Conservation (phyloP, 1,284 basidiomycete genomes). For the Leccinum colubrinum region DNA sequence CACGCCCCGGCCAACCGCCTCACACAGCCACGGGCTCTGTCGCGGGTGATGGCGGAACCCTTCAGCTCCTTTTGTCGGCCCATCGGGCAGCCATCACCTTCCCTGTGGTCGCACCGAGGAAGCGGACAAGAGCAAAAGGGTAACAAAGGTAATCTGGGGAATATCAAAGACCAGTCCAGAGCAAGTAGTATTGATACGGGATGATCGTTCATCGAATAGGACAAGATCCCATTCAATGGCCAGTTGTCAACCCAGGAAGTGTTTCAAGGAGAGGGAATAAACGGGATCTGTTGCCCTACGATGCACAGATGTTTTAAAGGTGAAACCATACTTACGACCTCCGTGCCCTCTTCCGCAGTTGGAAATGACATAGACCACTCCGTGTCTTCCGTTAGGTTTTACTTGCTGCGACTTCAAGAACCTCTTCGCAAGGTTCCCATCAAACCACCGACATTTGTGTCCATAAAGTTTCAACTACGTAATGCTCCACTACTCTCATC, state of each 20-base stretch:
- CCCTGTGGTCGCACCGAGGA: too few species aligned
- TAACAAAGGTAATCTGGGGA: too few species aligned
- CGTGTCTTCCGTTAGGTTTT: not conserved
- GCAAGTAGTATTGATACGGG: not conserved
- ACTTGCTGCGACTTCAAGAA: not conserved
- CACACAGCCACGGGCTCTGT: not conserved
- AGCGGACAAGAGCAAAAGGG: too few species aligned
- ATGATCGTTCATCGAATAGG: too few species aligned
- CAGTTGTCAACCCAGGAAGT: not conserved
- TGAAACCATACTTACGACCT: not conserved
- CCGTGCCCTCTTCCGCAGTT: not conserved
- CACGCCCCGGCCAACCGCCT: conserved; percentile 14
- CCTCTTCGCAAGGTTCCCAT: not conserved
- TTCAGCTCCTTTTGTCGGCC: not conserved
- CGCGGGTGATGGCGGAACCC: not conserved
- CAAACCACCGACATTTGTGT: not conserved
- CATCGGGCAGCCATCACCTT: too few species aligned
- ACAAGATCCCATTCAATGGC: not conserved
- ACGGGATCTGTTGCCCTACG: not conserved
- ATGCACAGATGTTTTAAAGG: not conserved
- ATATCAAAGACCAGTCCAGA: not conserved
- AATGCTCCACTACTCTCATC: not conserved
- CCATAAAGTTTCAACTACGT: not conserved
- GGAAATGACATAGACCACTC: not conserved
- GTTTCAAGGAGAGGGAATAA: not conserved